Evolutionary conservation across 495 filamentous ascomycete genomes (phyloP), one percentile per base, ranked within the genome.

Genomic region (Xylaria grammica): DNA sequence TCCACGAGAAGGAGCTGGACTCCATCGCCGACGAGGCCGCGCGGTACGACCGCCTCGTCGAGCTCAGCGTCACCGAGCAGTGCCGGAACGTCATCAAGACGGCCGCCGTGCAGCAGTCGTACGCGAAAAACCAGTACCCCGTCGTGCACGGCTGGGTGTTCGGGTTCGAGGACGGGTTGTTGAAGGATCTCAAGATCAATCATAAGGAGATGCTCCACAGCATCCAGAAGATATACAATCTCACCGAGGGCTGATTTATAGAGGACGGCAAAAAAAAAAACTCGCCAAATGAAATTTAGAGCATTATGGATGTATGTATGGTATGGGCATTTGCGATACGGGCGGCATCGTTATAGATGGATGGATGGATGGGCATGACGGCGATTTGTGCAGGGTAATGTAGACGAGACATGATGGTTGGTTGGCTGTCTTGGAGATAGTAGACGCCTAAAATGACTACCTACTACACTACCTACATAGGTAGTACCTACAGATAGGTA

Each of bases 51-150:
- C 79, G 87, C 32, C 76, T 88, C 6, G 84, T 87, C 13, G 86
- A 88, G 73, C 75, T 88, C 61, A 87, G 85, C 65, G 85, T 87
- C 63, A 61, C 80, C 17, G 85, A 86, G 76, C 84, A 86, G 75
- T 82, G 80, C 63, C 77, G 83, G 56, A 86, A 85, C 63, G 75
- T 88, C 20, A 79, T 86, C 75, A 87, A 87, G 78, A 85, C 84
- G 26, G 82, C 84, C 5, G 75, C 75, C 36, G 81, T 88, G 6
- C 83, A 86, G 75, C 73, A 86, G 72, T 77, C 73, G 9, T 86
- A 82, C 65, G 77, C 75, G 44, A 61, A 78, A 66, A 80, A 85
- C 68, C 69, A 70, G 45, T 89, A 77, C 64, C 84, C 84, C 42
- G 75, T 86, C 59, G 81, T 85, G 53, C 83, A 85, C 68, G 84